These are phyloP conservation scores for Hygrocybe punicea DNA, from an alignment of 768 basidiomycete genomes.

Conservation along the genomic window DNA sequence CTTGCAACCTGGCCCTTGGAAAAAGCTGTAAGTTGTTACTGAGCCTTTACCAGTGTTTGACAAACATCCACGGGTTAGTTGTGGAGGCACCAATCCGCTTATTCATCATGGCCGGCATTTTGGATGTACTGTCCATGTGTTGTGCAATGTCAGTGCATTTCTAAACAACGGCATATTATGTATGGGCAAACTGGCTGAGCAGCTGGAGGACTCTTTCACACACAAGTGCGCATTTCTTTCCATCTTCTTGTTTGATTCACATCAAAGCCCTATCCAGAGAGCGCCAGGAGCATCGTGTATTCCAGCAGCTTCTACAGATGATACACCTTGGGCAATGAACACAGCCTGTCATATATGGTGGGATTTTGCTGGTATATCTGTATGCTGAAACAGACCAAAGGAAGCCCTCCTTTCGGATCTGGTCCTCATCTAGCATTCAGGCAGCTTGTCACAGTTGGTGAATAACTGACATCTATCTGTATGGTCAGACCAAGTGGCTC, in stretches of 20 bases:
- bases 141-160: not conserved
- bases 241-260: not conserved
- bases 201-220: not conserved
- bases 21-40: not conserved
- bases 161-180: not conserved
- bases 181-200: not conserved
- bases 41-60: not conserved
- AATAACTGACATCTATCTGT: too few species aligned
- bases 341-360: too few species aligned
- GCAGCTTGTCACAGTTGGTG: too few species aligned
- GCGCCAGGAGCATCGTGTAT: slow-evolving; percentile 1
- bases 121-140: not conserved
- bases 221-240: not conserved
- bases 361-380: too few species aligned
- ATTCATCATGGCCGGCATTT: slow-evolving; percentile 3
- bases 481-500: too few species aligned
- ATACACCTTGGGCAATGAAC: not conserved
- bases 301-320: not conserved
- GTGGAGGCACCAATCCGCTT: not conserved
- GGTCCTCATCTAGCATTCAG: too few species aligned
- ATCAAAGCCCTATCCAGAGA: not conserved
- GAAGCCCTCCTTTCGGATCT: too few species aligned
- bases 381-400: too few species aligned
- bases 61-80: not conserved
- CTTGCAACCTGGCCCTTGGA: not conserved